Conservation (phyloP, 306 rosid genomes). For the Pyrus bretschneideri region DNA sequence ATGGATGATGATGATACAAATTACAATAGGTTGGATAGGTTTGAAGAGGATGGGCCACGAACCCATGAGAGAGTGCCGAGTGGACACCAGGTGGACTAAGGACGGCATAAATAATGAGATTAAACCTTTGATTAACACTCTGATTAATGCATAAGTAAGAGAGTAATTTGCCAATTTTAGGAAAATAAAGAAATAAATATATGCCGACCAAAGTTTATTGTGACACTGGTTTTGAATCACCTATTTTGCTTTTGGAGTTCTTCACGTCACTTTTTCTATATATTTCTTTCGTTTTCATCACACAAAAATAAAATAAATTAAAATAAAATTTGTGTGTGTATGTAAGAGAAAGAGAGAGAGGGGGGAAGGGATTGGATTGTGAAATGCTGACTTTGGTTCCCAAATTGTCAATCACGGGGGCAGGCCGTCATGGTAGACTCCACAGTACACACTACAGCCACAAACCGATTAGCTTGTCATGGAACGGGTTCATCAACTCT, state of each 20-base stretch:
- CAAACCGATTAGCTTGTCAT: conserved; percentile 45
- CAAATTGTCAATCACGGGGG: conserved; percentile 84
- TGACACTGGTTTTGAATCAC: conserved; percentile 41
- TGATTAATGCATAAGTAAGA: conserved; percentile 4
- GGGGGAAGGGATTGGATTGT: conserved; percentile 25
- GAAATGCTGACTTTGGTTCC: conserved; percentile 59
- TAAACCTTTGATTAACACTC: conserved; percentile 1
- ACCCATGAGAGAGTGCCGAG: conserved; percentile 19
- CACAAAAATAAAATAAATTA: not conserved
- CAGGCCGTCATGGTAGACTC: conserved; percentile 72
- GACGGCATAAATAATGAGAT: conserved; percentile 25
- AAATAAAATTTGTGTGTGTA: not conserved
- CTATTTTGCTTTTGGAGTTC: conserved; percentile 55
- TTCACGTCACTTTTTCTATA: conserved; percentile 65
- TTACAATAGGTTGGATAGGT: conserved; percentile 8
- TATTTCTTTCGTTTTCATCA: conserved; percentile 43
- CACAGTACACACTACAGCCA: conserved; percentile 31
- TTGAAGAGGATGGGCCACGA: not conserved
- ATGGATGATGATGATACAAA: conserved; percentile 15
- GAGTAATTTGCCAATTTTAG: not conserved
- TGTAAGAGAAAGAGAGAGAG: not conserved
- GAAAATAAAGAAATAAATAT: conserved; percentile 3
- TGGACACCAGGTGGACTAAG: conserved; percentile 16
- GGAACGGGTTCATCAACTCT: not conserved
- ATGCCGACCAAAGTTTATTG: conserved; percentile 69